phyloP scores from a whole-genome alignment of 1,139 yeast genomes.

The Chernovozyma sophiae-reginae region DNA sequence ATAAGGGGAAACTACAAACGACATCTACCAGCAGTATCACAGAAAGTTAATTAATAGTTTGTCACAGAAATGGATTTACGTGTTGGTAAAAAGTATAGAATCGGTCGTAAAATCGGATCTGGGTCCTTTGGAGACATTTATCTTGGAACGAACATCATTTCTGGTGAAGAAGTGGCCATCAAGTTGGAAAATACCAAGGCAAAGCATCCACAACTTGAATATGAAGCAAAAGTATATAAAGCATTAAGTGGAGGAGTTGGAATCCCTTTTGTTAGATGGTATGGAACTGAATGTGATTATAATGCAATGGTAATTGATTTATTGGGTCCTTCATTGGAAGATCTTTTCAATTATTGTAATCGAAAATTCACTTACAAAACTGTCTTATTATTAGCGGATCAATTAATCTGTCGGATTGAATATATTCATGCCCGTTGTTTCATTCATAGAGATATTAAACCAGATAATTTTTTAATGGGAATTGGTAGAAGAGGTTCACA shows the following conservation, averaged over 20 bases:
- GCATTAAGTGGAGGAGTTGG: constrained; percentile 97
- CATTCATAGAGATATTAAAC: constrained; percentile 89
- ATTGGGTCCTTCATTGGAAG: constrained; percentile 93
- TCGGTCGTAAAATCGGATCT: constrained; percentile 94
- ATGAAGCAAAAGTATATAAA: constrained; percentile 93
- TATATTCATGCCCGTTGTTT: constrained; percentile 94
- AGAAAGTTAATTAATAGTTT: too few relatives aligned
- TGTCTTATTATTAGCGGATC: constrained; percentile 88
- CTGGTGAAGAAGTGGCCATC: constrained; percentile 97
- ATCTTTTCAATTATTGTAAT: constrained; percentile 91
- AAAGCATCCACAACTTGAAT: constrained; percentile 94
- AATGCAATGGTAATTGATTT: constrained; percentile 96
- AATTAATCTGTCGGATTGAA: constrained; percentile 88
- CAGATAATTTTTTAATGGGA: constrained; percentile 96
- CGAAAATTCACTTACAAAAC: constrained; percentile 92
- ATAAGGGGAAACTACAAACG: too few relatives aligned
- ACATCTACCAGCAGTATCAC: too few relatives aligned
- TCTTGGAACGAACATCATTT: constrained; percentile 85
- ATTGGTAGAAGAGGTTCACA: constrained; percentile 93
- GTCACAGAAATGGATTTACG: constrained; percentile 80
- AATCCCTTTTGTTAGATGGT: constrained; percentile 96
- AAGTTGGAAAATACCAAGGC: constrained; percentile 88
- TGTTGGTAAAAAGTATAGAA: constrained; percentile 91
- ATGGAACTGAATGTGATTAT: constrained; percentile 93
- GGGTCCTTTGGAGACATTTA: constrained; percentile 98